These are phyloP conservation scores for Psilocybe sp. DNA, from an alignment of 768 basidiomycete genomes.

Conservation along the genomic window DNA sequence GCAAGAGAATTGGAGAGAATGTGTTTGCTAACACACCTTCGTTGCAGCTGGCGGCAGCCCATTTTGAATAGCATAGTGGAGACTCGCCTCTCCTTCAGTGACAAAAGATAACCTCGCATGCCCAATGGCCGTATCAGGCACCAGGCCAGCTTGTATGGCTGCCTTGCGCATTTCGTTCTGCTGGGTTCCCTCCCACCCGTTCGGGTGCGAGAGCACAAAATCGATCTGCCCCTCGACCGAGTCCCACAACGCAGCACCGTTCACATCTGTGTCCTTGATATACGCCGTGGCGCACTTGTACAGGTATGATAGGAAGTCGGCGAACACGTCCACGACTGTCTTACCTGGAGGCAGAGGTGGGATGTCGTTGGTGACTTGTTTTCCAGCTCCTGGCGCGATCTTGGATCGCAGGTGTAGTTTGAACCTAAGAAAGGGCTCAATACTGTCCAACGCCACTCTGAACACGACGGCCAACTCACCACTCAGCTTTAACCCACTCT, in stretches of 20 bases:
- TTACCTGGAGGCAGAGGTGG: slow-evolving; percentile 29
- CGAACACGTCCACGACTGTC: slow-evolving; percentile 31
- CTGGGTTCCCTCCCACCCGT: slow-evolving; percentile 60
- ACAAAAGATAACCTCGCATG: slow-evolving; percentile 49
- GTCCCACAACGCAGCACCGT: slow-evolving; percentile 32
- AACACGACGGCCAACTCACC: slow-evolving; percentile 27
- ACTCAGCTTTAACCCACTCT: slow-evolving; percentile 46
- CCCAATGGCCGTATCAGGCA: slow-evolving; percentile 35
- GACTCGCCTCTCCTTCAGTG: slow-evolving; percentile 62
- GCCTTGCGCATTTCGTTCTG: slow-evolving; percentile 53
- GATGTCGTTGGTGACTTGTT: slow-evolving; percentile 21
- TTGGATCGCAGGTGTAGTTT: slow-evolving; percentile 32
- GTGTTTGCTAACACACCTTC: slow-evolving; percentile 16
- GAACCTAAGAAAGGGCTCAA: slow-evolving; percentile 20
- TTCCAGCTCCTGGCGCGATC: slow-evolving; percentile 2
- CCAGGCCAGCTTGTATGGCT: slow-evolving; percentile 45
- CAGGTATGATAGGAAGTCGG: slow-evolving; percentile 43
- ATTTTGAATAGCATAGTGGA: slow-evolving; percentile 49
- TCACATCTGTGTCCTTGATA: slow-evolving; percentile 36
- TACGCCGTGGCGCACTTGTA: slow-evolving; percentile 32
- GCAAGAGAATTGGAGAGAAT: no score
- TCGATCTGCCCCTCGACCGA: slow-evolving; percentile 35
- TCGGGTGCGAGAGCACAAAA: slow-evolving; percentile 42
- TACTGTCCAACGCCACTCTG: slow-evolving; percentile 10
- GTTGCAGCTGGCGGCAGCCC: slow-evolving; percentile 35